Evolutionary conservation across 2,329 filamentous ascomycete genomes (phyloP).

Genomic region (Venturia effusa): DNA sequence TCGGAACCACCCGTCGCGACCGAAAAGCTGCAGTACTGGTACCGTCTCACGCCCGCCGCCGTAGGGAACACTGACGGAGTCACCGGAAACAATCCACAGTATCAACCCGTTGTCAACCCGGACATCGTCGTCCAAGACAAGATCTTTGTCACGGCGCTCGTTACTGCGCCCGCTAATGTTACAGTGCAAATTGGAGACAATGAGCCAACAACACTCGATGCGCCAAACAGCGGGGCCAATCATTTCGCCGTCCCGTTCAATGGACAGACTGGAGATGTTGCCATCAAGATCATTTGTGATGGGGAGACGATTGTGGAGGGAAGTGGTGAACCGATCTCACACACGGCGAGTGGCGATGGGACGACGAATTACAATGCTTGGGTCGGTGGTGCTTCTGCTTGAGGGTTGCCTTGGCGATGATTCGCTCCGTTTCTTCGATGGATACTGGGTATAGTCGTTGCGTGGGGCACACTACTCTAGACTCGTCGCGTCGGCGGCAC

Average conservation of each 20-base stretch:
- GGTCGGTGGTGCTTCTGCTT: constrained; percentile 11
- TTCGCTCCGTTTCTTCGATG: no score
- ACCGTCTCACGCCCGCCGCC: constrained; percentile 28
- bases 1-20: constrained; percentile 19
- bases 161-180: constrained; percentile 15
- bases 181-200: constrained; percentile 12
- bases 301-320: constrained; percentile 5
- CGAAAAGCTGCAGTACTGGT: constrained; percentile 33
- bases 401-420: no score
- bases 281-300: constrained; percentile 12
- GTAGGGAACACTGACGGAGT: constrained; percentile 30
- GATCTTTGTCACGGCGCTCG: constrained; percentile 32
- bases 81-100: constrained; percentile 18
- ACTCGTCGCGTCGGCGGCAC: no score
- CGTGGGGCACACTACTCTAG: no score
- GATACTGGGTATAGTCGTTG: no score
- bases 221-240: constrained; percentile 8
- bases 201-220: not conserved
- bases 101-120: constrained; percentile 18
- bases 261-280: constrained; percentile 14
- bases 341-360: constrained; percentile 4
- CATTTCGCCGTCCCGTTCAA: constrained; percentile 14
- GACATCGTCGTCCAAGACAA: constrained; percentile 31
- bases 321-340: constrained; percentile 10
- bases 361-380: constrained; percentile 15